A percentile compares a stretch with the other conserved stretches of the same genome.
Evolutionary conservation across 1,284 basidiomycete genomes (phyloP).

Genomic region (Ceratobasidium papillatum): DNA sequence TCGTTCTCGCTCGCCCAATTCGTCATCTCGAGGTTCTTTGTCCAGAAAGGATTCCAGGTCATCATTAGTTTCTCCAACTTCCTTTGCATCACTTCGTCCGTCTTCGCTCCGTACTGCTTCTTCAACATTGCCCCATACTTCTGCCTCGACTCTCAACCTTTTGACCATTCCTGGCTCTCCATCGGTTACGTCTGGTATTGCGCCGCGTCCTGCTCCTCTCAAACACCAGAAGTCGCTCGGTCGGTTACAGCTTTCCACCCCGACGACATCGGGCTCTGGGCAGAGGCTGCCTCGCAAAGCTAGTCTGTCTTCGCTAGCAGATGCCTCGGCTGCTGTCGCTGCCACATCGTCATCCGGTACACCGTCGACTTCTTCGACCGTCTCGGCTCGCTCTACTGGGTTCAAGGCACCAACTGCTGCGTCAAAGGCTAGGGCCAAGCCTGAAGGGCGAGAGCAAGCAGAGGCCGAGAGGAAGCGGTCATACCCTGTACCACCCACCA

Average conservation of each 20-base stretch:
- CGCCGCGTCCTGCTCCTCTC: slow-evolving; percentile 30
- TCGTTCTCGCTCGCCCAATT: slow-evolving; percentile 56
- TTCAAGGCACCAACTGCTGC: slow-evolving; percentile 81
- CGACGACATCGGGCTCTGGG: not conserved
- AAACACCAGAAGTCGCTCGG: slow-evolving; percentile 45
- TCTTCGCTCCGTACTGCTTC: slow-evolving; percentile 27
- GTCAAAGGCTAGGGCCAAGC: slow-evolving; percentile 71
- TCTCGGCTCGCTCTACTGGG: slow-evolving; percentile 53
- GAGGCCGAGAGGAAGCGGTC: slow-evolving; percentile 27
- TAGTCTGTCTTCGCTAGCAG: slow-evolving; percentile 42
- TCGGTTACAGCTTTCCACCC: slow-evolving; percentile 25
- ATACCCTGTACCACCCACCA: slow-evolving; percentile 73
- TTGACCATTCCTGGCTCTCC: slow-evolving; percentile 33
- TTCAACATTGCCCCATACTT: not conserved
- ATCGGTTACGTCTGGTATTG: slow-evolving; percentile 29
- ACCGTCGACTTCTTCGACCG: slow-evolving; percentile 28
- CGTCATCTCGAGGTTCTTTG: slow-evolving; percentile 54
- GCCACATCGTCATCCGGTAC: slow-evolving; percentile 28
- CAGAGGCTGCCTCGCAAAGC: slow-evolving; percentile 41
- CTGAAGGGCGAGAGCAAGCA: slow-evolving; percentile 52
- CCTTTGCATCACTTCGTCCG: slow-evolving; percentile 36
- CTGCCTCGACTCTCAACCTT: slow-evolving; percentile 23
- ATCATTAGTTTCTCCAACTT: slow-evolving; percentile 27
- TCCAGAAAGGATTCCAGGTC: slow-evolving; percentile 26
- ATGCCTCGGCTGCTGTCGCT: slow-evolving; percentile 11